Base-by-base conservation (phyloP, 2,329 filamentous ascomycete species). In the Didymella glomerata region DNA sequence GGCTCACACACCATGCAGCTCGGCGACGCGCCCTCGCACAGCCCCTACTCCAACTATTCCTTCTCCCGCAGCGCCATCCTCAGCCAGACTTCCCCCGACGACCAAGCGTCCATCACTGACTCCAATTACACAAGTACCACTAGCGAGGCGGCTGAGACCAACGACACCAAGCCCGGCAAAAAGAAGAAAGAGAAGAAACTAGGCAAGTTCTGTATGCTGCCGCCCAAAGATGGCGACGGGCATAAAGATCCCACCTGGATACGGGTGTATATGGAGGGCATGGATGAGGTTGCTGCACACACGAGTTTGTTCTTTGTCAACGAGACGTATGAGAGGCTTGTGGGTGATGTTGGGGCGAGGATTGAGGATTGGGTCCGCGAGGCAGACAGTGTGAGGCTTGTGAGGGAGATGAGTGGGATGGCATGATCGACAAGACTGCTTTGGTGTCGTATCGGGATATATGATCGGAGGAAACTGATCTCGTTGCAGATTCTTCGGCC, bases 281-380 rank as follows among this genome's bases (percentile, higher is more conserved):
- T 95, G 61, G 93, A 96, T 71, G 91, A 96, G 76, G 90, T 96
- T 1, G 88, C 86, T 7, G 93, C 93, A 10, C 93, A 96, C 74
- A 94, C 91, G 62, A 89, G 90, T 0, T 79, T 97, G 50, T 97
- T 96, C 78, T 86, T 91, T 13, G 78, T 87, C 0, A 88, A 89
- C 7, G 83, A 87, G 60, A 88, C 91, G 57, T 94, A 95, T 71
- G 90, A 93, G 68, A 79, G 78, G 63, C 79, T 94, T n/a, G 87
- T 94, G n/a, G 88, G 88, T 0, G 89, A 93, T 74, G 88, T 92
- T 2, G 88, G 86, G 3, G 82, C 82, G 28, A 80, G 86, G 58
- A 85, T 95, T 57, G 82, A 88, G 63, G 80, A 81, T 18, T 95
- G 91, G 91, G 85, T 92, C 4, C 79, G 85, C 27, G 88, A 90